These are phyloP conservation scores for Saccharomyces kudriavzevii DNA, from an alignment of 805 yeast genomes.

Conservation along the genomic window DNA sequence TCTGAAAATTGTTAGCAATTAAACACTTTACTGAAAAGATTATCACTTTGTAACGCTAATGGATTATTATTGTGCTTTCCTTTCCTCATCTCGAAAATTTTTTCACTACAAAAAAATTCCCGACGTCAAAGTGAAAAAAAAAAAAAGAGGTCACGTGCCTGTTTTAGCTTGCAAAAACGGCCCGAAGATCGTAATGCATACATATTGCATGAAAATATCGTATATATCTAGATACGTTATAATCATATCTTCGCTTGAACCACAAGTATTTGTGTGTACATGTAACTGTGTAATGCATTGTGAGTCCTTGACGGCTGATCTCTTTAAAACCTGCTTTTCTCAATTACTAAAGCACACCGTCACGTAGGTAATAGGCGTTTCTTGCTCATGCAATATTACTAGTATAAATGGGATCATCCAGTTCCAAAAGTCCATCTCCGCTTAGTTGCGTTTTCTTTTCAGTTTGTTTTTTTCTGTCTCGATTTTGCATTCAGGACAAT, in stretches of 20 bases:
- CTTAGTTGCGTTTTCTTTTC: constrained; percentile 15
- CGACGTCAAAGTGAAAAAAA: background rate
- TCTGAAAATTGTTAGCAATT: background rate
- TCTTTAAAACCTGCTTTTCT: background rate
- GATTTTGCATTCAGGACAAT: constrained; percentile 72
- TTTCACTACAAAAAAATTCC: background rate
- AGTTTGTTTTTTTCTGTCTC: constrained; percentile 28
- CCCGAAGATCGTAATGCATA: background rate
- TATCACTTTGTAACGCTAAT: background rate
- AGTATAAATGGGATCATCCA: background rate
- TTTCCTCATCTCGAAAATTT: background rate
- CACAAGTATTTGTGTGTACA: background rate
- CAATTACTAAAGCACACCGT: background rate
- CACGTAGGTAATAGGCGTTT: background rate
- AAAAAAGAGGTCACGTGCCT: background rate
- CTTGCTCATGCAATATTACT: background rate
- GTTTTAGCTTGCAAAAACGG: background rate
- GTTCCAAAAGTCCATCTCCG: background rate
- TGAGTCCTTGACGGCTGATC: background rate
- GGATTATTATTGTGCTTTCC: background rate
- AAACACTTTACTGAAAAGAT: background rate
- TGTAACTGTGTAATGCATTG: background rate
- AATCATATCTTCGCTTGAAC: background rate
- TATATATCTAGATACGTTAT: background rate
- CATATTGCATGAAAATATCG: background rate